Evolutionary conservation across 768 basidiomycete species (phyloP), one percentile per base, ranked within the genome.

Genomic region (Xerocomus spinulosus): DNA sequence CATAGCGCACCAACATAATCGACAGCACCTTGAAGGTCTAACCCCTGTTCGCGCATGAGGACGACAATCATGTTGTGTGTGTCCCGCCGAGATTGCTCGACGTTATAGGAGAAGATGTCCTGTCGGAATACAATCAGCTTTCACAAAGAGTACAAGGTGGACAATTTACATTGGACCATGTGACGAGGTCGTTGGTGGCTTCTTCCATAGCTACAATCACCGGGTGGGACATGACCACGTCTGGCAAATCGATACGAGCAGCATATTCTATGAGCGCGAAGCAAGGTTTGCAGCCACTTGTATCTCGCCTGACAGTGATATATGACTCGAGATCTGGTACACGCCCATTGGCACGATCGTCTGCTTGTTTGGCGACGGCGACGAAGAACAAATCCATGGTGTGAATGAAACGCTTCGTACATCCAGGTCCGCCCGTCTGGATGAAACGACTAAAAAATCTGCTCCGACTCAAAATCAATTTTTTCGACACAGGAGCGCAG

Each of bases 21-120:
- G 24, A 87, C 63, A 4, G 85, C 85, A 28, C 72, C 68, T 51
- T 87, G 83, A 9, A 87, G 67, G 29, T 70, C 70, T 41, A 81
- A 70, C 4, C 73, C 76, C 43, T 80, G 76, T 50, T 81, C 70
- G 36, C 72, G 67, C 81, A 83, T 85, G 52, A 86, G 73, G 42
- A 87, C 80, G n/a, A 73, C 69, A 46, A 88, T 75, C 75, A 87
- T 82, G 61, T 88, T 87, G 62, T 85, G 81, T 15, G 79, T 81
- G 51, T 85, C 81, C 9, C 75, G 77, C 13, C 80, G 76, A 3
- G 83, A 77, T 63, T 87, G 85, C 58, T 87, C 86, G 36, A 80
- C 78, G 50, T 87, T 85, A 64, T 83, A 88, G 1, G 84, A 87
- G 60, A 83, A 82, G 29, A 87, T 81, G 52, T 87, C 85, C 85